Evolutionary conservation across 2,329 filamentous ascomycete genomes (phyloP).

Genomic region (Cytospora piceae): DNA sequence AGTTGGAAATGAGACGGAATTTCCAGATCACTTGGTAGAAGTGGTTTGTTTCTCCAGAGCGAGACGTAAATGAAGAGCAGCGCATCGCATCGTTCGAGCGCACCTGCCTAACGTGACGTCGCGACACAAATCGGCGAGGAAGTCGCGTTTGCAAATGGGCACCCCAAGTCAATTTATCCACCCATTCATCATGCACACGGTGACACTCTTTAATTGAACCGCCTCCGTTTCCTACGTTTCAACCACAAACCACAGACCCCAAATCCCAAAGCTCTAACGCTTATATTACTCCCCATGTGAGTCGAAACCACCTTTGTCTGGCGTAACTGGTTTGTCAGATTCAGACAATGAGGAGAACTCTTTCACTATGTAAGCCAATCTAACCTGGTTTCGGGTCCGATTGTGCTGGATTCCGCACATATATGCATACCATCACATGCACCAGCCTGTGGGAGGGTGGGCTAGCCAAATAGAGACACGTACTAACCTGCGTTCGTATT

Average conservation of each 20-base stretch:
- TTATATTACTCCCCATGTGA: too few species aligned
- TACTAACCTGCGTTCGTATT: neutral
- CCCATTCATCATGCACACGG: neutral
- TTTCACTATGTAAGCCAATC: neutral
- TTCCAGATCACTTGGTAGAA: neutral
- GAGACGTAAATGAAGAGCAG: neutral
- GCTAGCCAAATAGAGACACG: neutral
- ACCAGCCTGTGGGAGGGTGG: neutral
- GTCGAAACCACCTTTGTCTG: neutral
- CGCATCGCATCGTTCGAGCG: neutral
- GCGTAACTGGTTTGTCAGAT: neutral
- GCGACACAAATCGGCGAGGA: neutral
- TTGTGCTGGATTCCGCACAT: neutral
- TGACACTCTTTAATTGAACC: neutral
- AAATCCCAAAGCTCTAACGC: neutral
- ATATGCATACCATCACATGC: too few species aligned
- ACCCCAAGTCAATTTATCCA: neutral
- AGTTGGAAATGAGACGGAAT: neutral
- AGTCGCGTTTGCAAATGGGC: constrained; percentile 12
- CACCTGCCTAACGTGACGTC: constrained; percentile 6
- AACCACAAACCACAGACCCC: neutral
- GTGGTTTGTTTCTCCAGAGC: neutral
- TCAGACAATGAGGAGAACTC: neutral
- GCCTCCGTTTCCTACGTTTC: neutral
- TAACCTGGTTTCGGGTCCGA: neutral